These are phyloP conservation scores for Annulohypoxylon truncatum DNA, from an alignment of 2,329 filamentous ascomycete species.

Conservation along the genomic window DNA sequence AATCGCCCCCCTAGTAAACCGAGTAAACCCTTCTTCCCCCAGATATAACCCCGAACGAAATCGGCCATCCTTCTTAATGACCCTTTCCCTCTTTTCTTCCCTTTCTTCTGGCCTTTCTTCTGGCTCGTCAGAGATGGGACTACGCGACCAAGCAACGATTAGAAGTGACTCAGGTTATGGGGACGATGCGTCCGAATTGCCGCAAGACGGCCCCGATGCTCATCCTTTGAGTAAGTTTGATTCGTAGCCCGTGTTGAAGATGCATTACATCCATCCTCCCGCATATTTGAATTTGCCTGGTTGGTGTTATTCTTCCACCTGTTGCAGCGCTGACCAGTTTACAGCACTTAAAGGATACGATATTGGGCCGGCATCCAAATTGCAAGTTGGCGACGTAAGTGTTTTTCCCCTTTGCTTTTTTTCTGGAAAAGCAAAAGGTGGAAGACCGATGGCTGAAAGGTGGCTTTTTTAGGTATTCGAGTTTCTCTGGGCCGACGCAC, in stretches of 20 bases:
- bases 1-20: slow-evolving; percentile 7
- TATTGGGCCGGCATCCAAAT: slow-evolving; percentile 50
- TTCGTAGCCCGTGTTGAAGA: slow-evolving; percentile 18
- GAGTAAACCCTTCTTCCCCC: slow-evolving; percentile 26
- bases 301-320: neutral
- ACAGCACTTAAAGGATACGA: slow-evolving; percentile 53
- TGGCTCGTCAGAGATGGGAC: slow-evolving; percentile 52
- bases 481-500: slow-evolving; percentile 53
- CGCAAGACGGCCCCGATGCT: slow-evolving; percentile 46
- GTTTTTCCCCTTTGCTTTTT: neutral
- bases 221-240: slow-evolving; percentile 51
- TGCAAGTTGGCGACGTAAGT: slow-evolving; percentile 54
- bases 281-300: slow-evolving; percentile 5
- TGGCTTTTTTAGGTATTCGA: slow-evolving; percentile 50
- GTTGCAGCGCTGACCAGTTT: slow-evolving; percentile 23
- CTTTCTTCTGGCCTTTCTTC: slow-evolving; percentile 39
- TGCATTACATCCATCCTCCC: neutral
- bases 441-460: slow-evolving; percentile 24
- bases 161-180: slow-evolving; percentile 53
- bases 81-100: slow-evolving; percentile 40
- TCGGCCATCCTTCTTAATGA: slow-evolving; percentile 34
- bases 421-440: neutral
- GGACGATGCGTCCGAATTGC: slow-evolving; percentile 50
- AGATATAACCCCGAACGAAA: slow-evolving; percentile 39
- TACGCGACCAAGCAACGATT: slow-evolving; percentile 51